Evolutionary conservation across 257 asterid species (phyloP).

Genomic region (Gynochthodes officinalis): DNA sequence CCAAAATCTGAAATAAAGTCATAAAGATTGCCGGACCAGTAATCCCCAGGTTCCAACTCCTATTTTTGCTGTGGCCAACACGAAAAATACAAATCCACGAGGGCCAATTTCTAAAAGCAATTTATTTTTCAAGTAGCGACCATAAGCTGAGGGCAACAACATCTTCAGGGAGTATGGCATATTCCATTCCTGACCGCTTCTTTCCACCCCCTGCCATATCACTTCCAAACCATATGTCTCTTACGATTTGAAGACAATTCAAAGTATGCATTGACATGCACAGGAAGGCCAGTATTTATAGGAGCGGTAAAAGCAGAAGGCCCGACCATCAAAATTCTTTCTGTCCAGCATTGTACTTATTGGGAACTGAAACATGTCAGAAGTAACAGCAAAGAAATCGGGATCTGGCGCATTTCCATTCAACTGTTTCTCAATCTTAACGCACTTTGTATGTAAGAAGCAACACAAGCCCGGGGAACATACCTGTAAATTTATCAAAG

Average conservation of each 20-base stretch:
- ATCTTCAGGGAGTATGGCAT: slow-evolving; percentile 79
- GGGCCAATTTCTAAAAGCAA: slow-evolving; percentile 81
- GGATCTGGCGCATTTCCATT: slow-evolving; percentile 28
- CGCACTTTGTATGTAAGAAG: slow-evolving; percentile 62
- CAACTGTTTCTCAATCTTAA: slow-evolving; percentile 35
- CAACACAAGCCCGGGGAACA: slow-evolving; percentile 91
- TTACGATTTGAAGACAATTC: slow-evolving; percentile 93
- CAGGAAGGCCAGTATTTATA: slow-evolving; percentile 80
- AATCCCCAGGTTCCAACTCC: slow-evolving; percentile 87
- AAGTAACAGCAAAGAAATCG: slow-evolving; percentile 32
- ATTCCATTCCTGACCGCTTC: slow-evolving; percentile 94
- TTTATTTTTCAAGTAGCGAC: slow-evolving; percentile 77
- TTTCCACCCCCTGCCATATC: slow-evolving; percentile 99
- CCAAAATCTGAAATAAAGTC: slow-evolving; percentile 63
- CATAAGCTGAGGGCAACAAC: slow-evolving; percentile 93
- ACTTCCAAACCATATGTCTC: slow-evolving; percentile 97
- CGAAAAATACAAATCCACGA: slow-evolving; percentile 67
- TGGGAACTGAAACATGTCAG: slow-evolving; percentile 47
- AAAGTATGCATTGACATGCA: slow-evolving; percentile 89
- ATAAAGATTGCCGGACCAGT: slow-evolving; percentile 69
- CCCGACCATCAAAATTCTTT: slow-evolving; percentile 75
- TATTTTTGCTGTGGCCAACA: slow-evolving; percentile 74
- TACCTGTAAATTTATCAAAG: slow-evolving; percentile 53
- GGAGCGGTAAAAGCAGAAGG: slow-evolving; percentile 98
- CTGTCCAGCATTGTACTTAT: slow-evolving; percentile 33